phyloP scores from a whole-genome alignment of 164 flowering plant genomes.

The Hamamelis virginiana region DNA sequence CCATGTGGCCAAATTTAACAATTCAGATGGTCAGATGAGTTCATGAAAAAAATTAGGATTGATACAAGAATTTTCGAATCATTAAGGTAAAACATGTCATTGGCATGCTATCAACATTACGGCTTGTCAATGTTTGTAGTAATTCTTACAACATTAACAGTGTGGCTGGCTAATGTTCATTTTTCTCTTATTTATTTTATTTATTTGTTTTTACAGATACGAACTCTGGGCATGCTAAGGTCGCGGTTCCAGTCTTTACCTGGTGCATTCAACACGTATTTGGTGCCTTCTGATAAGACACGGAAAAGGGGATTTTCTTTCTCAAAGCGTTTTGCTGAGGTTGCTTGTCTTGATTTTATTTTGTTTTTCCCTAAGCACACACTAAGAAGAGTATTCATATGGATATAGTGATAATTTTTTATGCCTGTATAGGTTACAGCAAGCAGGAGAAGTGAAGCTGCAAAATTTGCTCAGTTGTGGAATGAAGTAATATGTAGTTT shows the following conservation, averaged over 20 bases:
- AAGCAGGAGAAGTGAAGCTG: slow-evolving; percentile 93
- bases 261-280: slow-evolving; percentile 82
- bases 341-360: slow-evolving; percentile 13
- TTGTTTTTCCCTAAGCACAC: neutral
- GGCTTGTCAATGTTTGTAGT: too few species aligned
- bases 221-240: slow-evolving; percentile 91
- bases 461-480: slow-evolving; percentile 97
- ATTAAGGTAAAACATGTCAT: too few species aligned
- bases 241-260: slow-evolving; percentile 96
- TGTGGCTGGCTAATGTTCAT: neutral
- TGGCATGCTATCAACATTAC: too few species aligned
- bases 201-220: slow-evolving; percentile 79
- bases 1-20: neutral
- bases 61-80: too few species aligned
- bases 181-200: slow-evolving; percentile 5
- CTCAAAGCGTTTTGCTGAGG: slow-evolving; percentile 78
- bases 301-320: slow-evolving; percentile 70
- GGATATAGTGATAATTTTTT: neutral
- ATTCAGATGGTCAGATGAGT: neutral
- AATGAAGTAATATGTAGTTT: slow-evolving; percentile 90
- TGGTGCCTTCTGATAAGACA: slow-evolving; percentile 79
- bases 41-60: too few species aligned
- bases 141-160: neutral
- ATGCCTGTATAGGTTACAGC: slow-evolving; percentile 50
- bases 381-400: neutral